Conservation (phyloP, 2,329 filamentous ascomycete genomes). For the Ceratocystis papillata region DNA sequence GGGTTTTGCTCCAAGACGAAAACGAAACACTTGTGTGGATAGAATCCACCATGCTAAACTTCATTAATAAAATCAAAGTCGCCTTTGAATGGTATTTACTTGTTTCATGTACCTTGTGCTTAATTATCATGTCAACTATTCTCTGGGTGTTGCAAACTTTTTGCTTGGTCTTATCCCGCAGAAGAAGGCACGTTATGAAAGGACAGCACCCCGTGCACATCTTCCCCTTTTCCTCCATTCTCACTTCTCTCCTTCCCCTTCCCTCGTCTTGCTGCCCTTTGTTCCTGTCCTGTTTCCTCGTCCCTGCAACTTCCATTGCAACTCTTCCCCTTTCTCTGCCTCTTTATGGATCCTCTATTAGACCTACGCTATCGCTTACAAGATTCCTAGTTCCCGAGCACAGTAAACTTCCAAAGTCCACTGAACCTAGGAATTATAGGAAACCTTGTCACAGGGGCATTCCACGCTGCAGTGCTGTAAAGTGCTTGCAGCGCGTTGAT, state of each 20-base stretch:
- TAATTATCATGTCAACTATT: slow-evolving; percentile 2
- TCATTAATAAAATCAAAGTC: neutral
- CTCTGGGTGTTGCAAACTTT: neutral
- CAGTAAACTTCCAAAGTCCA: neutral
- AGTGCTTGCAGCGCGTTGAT: slow-evolving; percentile 8
- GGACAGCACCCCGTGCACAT: neutral
- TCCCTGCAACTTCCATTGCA: neutral
- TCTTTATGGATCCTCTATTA: neutral
- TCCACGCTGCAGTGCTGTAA: slow-evolving; percentile 4
- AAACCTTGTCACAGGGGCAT: slow-evolving; percentile 7
- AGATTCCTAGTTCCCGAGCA: neutral
- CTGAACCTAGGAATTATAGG: neutral
- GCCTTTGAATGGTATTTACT: neutral
- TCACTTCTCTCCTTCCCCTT: neutral
- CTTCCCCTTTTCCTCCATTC: neutral
- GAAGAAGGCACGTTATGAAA: neutral
- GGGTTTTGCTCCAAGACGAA: neutral
- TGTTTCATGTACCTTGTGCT: neutral
- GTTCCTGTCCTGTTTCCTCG: neutral
- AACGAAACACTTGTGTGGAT: neutral
- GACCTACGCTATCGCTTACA: slow-evolving; percentile 6
- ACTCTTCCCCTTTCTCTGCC: neutral
- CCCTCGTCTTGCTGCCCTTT: neutral
- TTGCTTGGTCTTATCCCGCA: neutral
- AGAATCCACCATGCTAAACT: neutral